Conservation (phyloP, 2,329 filamentous ascomycete species). For the Didymella glomerata region DNA sequence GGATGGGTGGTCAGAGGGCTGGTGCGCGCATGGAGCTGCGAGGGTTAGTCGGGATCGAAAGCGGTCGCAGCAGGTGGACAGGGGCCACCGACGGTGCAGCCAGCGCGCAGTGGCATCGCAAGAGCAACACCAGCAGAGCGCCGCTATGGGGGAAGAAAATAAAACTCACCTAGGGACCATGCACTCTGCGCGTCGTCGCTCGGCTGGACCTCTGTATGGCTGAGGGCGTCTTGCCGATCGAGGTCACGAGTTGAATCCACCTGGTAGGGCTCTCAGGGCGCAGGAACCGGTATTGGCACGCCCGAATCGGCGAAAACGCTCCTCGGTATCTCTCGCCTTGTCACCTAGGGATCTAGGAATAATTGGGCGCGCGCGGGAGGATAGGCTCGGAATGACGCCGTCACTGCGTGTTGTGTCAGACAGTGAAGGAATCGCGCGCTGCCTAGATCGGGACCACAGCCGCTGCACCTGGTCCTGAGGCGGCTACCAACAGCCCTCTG, state of each 20-base stretch:
- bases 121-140: slow-evolving; percentile 23
- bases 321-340: slow-evolving; percentile 34
- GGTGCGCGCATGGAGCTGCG: slow-evolving; percentile 34
- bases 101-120: slow-evolving; percentile 21
- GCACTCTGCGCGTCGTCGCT: slow-evolving; percentile 53
- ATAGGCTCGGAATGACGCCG: slow-evolving; percentile 52
- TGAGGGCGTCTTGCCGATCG: slow-evolving; percentile 50
- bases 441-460: slow-evolving; percentile 29
- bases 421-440: slow-evolving; percentile 30
- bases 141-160: neutral
- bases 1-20: slow-evolving; percentile 26
- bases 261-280: slow-evolving; percentile 41
- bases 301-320: slow-evolving; percentile 36
- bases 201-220: slow-evolving; percentile 45
- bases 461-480: slow-evolving; percentile 3
- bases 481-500: slow-evolving; percentile 12
- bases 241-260: slow-evolving; percentile 24
- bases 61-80: slow-evolving; percentile 26
- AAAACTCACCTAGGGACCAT: slow-evolving; percentile 49
- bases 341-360: slow-evolving; percentile 30
- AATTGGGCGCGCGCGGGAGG: slow-evolving; percentile 40
- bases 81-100: slow-evolving; percentile 35
- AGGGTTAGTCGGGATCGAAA: slow-evolving; percentile 39
- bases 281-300: slow-evolving; percentile 40
- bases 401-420: slow-evolving; percentile 40